A percentile compares a stretch with the other conserved stretches of the same genome.
Conservation (phyloP, 352 stramenopile species). For the Peronospora belbahrii region DNA sequence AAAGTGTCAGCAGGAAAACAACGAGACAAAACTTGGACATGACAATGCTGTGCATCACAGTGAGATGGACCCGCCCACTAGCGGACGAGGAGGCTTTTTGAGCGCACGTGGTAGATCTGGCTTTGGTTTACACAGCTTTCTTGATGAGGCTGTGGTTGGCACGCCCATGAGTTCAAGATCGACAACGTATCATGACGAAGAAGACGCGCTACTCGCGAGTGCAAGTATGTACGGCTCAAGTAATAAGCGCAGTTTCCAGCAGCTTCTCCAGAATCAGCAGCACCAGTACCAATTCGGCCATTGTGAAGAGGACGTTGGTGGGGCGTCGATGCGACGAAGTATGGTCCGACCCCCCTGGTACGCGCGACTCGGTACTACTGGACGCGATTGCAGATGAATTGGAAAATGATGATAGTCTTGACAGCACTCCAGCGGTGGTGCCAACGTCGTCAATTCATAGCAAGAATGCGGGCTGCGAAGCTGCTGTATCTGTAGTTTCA, state of each 20-base stretch:
- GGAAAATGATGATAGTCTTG: slow-evolving; percentile 13
- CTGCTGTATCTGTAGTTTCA: neutral
- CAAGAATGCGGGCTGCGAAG: slow-evolving; percentile 3
- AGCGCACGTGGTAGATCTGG: slow-evolving; percentile 15
- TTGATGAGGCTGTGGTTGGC: slow-evolving; percentile 35
- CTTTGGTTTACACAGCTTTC: slow-evolving; percentile 28
- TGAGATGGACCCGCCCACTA: slow-evolving; percentile 25
- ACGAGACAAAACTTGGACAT: neutral
- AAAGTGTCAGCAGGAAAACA: slow-evolving; percentile 1
- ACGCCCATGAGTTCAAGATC: slow-evolving; percentile 49
- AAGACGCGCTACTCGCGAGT: slow-evolving; percentile 65
- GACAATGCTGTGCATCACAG: neutral
- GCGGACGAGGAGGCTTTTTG: slow-evolving; percentile 18
- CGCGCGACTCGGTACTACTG: slow-evolving; percentile 13
- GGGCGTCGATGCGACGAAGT: slow-evolving; percentile 27
- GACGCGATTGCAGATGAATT: slow-evolving; percentile 16
- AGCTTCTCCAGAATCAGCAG: slow-evolving; percentile 68
- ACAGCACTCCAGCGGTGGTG: slow-evolving; percentile 7
- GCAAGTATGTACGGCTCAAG: slow-evolving; percentile 61
- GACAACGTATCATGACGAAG: slow-evolving; percentile 56
- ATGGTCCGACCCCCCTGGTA: slow-evolving; percentile 25
- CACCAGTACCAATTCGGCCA: slow-evolving; percentile 52
- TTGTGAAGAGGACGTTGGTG: slow-evolving; percentile 38
- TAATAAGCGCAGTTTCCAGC: slow-evolving; percentile 57
- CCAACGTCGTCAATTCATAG: slow-evolving; percentile 14